Base-by-base conservation (phyloP, 805 yeast species). In the Kockiozyma suomiensis region DNA sequence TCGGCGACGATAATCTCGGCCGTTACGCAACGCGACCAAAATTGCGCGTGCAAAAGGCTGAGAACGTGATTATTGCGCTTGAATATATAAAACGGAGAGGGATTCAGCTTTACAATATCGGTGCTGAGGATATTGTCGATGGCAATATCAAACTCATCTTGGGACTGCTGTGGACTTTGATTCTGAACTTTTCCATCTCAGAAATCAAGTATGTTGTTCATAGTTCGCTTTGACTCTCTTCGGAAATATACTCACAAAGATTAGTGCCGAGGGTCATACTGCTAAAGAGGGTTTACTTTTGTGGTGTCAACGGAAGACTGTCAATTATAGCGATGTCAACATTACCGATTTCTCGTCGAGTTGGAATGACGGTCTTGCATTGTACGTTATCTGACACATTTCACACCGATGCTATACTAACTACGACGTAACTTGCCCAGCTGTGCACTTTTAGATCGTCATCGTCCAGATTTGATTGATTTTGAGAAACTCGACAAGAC, bases 71-170 rank as follows among this genome's bases (percentile, higher is more conserved):
- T 56, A 66, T 69, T 8, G 78, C 78, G 0, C 65, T 75, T 33
- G 76, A 72, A 10, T 73, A 70, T 46, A 73, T 75, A 51, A 69
- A 72, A 53, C 70, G 70, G 19, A 53, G 75, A 21, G 76, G 75
- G 2, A 70, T 75, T n/a, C 70, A 68, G 54, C 64, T 75, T 33
- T 67, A 73, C 59, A 72, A 73, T 59, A 74, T 75, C 35, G 78
- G 78, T 2, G 76, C 97, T 15, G 97, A 91, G 73, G 97, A 91
- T 73, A 89, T 92, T 55, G 86, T 90, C 64, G 97, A 91, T 70
- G 97, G 97, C 69, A 92, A 88, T 69, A 96, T 90, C 72, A 97
- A 92, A 75, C 82, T 92, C 73, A 88, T 92, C 59, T 77, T 93
- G 66, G 98, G 98, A 57, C 80, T 92, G 66, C 87, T 92, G 68